A percentile compares a stretch with the other conserved stretches of the same genome.
phyloP scores from a whole-genome alignment of 2,329 filamentous ascomycete species.

The Hypoxylon sp. region DNA sequence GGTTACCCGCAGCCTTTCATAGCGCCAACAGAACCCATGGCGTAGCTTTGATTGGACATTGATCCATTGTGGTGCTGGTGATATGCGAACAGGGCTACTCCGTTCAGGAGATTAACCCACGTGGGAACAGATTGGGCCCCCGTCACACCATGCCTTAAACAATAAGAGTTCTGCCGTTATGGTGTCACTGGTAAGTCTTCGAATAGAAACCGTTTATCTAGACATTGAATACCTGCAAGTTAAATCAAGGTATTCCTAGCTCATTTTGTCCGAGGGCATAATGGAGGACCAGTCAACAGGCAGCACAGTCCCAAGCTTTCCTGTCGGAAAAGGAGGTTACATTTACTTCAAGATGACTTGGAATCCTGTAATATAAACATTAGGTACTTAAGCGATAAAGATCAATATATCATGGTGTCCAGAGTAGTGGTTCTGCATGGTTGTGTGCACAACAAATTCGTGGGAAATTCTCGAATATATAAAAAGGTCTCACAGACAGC shows the following conservation, averaged over 20 bases:
- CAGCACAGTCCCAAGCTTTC: background rate
- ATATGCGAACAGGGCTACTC: background rate
- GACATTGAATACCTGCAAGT: background rate
- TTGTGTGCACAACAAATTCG: conserved; percentile 12
- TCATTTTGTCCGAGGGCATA: background rate
- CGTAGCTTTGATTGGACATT: conserved; percentile 5
- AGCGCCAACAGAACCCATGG: background rate
- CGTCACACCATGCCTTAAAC: background rate
- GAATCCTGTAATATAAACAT: background rate
- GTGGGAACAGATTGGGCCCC: background rate
- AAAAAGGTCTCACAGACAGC: conserved; percentile 43
- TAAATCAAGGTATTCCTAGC: background rate
- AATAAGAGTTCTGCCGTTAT: background rate
- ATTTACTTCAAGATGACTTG: background rate
- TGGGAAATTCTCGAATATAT: conserved; percentile 13
- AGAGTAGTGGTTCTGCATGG: background rate
- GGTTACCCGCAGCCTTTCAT: conserved; percentile 25
- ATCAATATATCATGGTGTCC: background rate
- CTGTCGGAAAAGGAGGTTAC: background rate
- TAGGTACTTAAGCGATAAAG: background rate
- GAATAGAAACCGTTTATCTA: background rate
- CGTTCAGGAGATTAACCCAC: background rate
- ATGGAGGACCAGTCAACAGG: background rate
- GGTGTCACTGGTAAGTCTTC: no score
- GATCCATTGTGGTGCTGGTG: background rate